These are phyloP conservation scores for Chenopodium formosanum DNA, from an alignment of 148 eudicot species.

Conservation along the genomic window DNA sequence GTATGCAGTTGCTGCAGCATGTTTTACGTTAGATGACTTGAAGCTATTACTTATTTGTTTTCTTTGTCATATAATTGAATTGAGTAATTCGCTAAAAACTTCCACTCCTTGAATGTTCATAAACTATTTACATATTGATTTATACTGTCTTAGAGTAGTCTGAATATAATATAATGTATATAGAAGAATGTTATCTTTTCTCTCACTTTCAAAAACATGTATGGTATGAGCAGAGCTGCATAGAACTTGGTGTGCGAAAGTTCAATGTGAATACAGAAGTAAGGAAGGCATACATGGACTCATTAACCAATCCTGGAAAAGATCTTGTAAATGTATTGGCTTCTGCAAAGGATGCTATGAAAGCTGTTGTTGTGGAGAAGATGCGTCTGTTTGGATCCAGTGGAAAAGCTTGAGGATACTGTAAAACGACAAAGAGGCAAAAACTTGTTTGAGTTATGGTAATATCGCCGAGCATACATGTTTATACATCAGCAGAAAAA, in stretches of 20 bases:
- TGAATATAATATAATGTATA: background rate
- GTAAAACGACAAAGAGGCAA: background rate
- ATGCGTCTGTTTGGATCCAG: conserved; percentile 89
- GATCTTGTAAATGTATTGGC: conserved; percentile 80
- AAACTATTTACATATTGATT: background rate
- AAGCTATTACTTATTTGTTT: background rate
- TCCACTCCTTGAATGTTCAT: background rate
- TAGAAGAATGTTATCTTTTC: background rate
- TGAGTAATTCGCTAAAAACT: background rate
- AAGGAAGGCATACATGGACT: conserved; percentile 89
- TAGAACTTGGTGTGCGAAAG: conserved; percentile 84
- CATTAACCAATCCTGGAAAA: conserved; percentile 50
- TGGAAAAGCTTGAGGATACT: conserved; percentile 51
- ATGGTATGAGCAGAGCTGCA: conserved; percentile 57
- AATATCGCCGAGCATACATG: too few relatives aligned
- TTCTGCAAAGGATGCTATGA: conserved; percentile 94
- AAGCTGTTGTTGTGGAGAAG: conserved; percentile 81
- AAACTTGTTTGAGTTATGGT: too few relatives aligned
- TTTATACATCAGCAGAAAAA: too few relatives aligned
- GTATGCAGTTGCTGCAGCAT: background rate
- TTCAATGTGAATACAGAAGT: conserved; percentile 98
- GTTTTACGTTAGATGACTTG: background rate
- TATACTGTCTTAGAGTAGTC: background rate
- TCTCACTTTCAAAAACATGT: background rate
- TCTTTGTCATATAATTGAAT: background rate